Percentiles rank a stretch among this genome's conserved stretches.
These are phyloP conservation scores for Penicillium roqueforti DNA, from an alignment of 495 filamentous ascomycete species.

Conservation along the genomic window DNA sequence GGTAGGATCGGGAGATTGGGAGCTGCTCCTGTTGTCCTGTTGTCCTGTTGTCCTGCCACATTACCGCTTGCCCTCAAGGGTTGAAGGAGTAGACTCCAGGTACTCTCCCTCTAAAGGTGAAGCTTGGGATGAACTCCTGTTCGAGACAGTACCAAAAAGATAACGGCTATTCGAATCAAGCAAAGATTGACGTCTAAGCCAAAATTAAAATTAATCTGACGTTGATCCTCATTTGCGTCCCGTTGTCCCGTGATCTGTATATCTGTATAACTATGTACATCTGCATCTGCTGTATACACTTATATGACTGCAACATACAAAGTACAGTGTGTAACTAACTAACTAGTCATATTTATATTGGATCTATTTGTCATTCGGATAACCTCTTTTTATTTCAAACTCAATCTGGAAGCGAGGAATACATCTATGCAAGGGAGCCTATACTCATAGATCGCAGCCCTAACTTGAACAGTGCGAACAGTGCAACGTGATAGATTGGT, in stretches of 20 bases:
- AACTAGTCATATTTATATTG: no score
- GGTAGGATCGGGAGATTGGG: background rate
- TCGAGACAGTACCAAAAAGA: background rate
- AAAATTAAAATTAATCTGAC: slow-evolving; percentile 4
- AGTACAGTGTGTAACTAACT: no score
- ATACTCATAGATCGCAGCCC: no score
- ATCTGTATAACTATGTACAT: background rate
- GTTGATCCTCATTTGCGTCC: slow-evolving; percentile 14
- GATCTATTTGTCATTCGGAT: no score
- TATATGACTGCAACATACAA: no score
- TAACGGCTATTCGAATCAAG: background rate
- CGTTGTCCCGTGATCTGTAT: background rate
- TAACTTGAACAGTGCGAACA: no score
- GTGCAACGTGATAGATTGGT: no score
- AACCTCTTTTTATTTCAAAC: no score
- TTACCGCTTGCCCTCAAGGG: background rate
- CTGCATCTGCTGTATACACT: background rate
- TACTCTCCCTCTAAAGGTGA: background rate
- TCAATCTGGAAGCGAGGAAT: no score
- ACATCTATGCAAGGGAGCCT: no score
- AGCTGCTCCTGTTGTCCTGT: background rate
- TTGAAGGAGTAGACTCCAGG: background rate
- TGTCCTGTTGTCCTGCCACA: background rate
- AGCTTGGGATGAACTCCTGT: slow-evolving; percentile 1
- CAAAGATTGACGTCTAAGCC: background rate